Base-by-base conservation (phyloP, 192 early-diverging fungal species). In the Phlyctochytrium planicorne region DNA sequence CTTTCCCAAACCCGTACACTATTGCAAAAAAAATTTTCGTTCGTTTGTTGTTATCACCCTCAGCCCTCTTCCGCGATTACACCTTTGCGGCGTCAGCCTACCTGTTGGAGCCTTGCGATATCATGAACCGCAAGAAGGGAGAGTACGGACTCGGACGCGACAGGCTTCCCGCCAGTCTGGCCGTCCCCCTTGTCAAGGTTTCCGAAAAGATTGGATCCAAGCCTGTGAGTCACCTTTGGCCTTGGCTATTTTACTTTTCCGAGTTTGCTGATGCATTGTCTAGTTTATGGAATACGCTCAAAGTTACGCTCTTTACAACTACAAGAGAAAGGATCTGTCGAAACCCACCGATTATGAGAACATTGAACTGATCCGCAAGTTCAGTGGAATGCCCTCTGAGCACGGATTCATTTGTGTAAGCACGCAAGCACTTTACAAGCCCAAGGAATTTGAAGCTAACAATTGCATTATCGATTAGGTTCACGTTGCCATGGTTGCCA, bases 61-160 rank as follows among this genome's bases (percentile, higher is more conserved):
- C 55, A 57, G 92, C 91, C 3, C 76, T 95, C 23, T 94, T 89
- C 82, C 83, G 94, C 34, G 94, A 95, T 77, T 93, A 92, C 67
- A 91, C 92, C 12, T 92, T 94, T 65, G 79, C 90, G 30, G 91
- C 92, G 2, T 93, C 91, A 1, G 90, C 94, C 16, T 95, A 95
- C 68, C 77, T 95, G 17, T 78, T 95, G 30, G 94, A 95, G 73
- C 94, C 94, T 30, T 94, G 92, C 67, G 93, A 96, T 73, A 80
- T 93, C 37, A 75, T 88, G 74, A 88, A 82, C 75, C 78, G 90
- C 47, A 73, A 87, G 63, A 83, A 77, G 0, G 82, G 87, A 2
- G 84, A 90, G 27, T 94, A 94, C 74, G 93, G 94, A 1, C 78
- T 93, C 32, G 94, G 89, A 6, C 78, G 94, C 10, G 81, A 84